Percentiles rank a stretch among this genome's conserved stretches.
These are phyloP conservation scores for Pneumocystis oryctolagi DNA, from an alignment of 1,139 yeast genomes.

Conservation along the genomic window DNA sequence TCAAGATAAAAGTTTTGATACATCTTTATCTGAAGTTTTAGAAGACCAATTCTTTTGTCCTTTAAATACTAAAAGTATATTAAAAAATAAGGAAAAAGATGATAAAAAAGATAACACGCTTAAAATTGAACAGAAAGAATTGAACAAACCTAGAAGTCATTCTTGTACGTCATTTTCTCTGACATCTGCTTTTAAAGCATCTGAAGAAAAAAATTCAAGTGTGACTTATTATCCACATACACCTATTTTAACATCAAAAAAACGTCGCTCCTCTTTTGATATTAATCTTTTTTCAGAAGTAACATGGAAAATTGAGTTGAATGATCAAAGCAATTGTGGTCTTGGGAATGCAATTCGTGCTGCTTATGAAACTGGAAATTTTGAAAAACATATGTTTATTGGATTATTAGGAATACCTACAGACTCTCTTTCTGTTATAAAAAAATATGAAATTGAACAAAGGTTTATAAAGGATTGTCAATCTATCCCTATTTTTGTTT, in stretches of 20 bases:
- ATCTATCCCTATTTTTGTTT: constrained; percentile 5
- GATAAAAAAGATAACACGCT: neutral
- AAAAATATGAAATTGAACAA: constrained; percentile 23
- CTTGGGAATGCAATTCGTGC: constrained; percentile 68
- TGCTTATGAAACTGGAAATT: constrained; percentile 36
- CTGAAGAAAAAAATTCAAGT: neutral
- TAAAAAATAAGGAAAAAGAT: neutral
- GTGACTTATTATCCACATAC: neutral
- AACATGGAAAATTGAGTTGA: constrained; percentile 58
- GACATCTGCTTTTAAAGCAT: neutral
- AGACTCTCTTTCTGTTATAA: constrained; percentile 51
- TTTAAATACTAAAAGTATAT: neutral
- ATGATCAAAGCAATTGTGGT: constrained; percentile 77
- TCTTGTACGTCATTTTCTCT: neutral
- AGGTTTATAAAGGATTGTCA: constrained; percentile 18
- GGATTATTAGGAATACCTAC: constrained; percentile 72
- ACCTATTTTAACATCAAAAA: neutral
- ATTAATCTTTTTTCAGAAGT: constrained; percentile 40
- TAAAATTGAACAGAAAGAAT: neutral
- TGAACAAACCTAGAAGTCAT: neutral
- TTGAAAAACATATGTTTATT: constrained; percentile 51
- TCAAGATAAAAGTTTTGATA: neutral
- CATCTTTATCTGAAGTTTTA: neutral
- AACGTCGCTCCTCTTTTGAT: neutral
- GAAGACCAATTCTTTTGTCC: neutral